Conservation (phyloP, 2,329 filamentous ascomycete species). For the Epichloe sylvatica region DNA sequence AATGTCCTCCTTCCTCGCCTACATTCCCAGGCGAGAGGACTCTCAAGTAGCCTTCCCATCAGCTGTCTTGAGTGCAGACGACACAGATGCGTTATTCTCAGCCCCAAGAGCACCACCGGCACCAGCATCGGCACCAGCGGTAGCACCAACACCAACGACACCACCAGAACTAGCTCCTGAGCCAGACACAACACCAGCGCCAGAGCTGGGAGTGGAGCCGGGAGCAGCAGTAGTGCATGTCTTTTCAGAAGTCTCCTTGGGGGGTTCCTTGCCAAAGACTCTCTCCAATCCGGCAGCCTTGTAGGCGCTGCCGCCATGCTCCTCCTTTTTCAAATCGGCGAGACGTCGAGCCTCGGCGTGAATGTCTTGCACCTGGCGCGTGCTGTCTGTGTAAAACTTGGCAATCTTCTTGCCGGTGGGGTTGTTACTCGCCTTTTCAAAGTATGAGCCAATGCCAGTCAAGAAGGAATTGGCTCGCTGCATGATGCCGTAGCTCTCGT, state of each 20-base stretch:
- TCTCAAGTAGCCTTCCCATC: constrained; percentile 13
- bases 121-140: constrained; percentile 1
- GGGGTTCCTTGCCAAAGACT: constrained; percentile 41
- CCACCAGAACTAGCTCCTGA: background rate
- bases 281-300: constrained; percentile 44
- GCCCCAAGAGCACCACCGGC: constrained; percentile 5
- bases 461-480: constrained; percentile 53
- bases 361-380: constrained; percentile 86
- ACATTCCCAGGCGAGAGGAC: no score
- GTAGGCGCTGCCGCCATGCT: constrained; percentile 44
- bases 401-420: constrained; percentile 80
- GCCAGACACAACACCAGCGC: background rate
- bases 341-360: constrained; percentile 81
- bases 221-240: constrained; percentile 9
- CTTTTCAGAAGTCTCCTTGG: constrained; percentile 14
- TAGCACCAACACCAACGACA: background rate
- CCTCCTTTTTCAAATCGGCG: constrained; percentile 70
- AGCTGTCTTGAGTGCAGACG: constrained; percentile 12
- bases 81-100: constrained; percentile 2
- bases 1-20: background rate
- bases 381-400: constrained; percentile 71
- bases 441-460: constrained; percentile 68
- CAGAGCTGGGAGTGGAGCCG: constrained; percentile 1
- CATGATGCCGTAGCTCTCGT: constrained; percentile 71
- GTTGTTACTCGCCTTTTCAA: constrained; percentile 80